Evolutionary conservation across 1,284 basidiomycete genomes (phyloP).

Genomic region (Ustilago vetiveriae): DNA sequence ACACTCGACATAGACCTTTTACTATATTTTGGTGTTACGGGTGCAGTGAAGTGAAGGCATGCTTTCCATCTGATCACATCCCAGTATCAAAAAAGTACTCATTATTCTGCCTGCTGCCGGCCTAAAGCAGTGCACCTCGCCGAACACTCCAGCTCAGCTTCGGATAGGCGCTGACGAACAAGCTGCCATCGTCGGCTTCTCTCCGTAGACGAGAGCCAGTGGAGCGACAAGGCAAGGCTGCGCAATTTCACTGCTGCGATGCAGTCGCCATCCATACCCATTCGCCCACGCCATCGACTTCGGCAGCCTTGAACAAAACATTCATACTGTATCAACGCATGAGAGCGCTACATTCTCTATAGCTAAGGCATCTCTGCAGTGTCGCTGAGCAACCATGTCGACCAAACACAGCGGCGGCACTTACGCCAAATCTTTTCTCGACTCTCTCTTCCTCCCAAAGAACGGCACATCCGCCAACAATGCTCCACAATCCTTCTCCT

Average conservation of each 20-base stretch:
- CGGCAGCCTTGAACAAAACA: constrained; percentile 35
- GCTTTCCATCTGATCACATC: no score
- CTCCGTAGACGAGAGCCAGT: constrained; percentile 1
- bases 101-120: no score
- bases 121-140: no score
- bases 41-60: no score
- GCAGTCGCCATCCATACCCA: constrained; percentile 23
- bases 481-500: constrained; percentile 15
- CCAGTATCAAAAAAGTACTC: no score
- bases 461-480: constrained; percentile 8
- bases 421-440: constrained; percentile 43
- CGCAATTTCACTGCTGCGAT: constrained; percentile 31
- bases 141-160: neutral
- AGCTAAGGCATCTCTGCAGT: no score
- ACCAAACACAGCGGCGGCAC: constrained; percentile 15
- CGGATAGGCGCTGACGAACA: neutral
- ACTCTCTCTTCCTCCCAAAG: constrained; percentile 26
- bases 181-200: constrained; percentile 1
- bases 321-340: neutral
- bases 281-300: constrained; percentile 43
- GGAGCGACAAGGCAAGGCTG: constrained; percentile 2
- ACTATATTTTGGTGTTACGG: no score
- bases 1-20: no score
- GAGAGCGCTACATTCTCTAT: no score
- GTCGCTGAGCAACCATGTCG: constrained; percentile 8